These are phyloP conservation scores for Solanum acaule DNA, from an alignment of 257 asterid species.

Conservation along the genomic window DNA sequence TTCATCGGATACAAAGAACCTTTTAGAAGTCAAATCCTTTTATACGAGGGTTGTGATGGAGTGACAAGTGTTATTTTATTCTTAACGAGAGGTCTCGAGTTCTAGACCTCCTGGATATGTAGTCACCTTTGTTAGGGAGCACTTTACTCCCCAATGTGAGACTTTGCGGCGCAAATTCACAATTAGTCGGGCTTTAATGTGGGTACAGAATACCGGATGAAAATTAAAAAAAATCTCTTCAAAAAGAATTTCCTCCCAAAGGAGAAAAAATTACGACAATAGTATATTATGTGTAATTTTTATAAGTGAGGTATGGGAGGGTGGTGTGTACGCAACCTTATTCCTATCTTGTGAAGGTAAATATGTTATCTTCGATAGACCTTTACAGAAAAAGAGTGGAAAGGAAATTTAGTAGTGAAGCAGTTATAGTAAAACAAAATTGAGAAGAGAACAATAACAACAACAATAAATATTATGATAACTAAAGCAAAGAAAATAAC, in stretches of 20 bases:
- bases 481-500: neutral
- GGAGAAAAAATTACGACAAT: neutral
- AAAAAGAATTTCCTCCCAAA: neutral
- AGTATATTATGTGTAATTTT: neutral
- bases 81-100: no score
- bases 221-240: neutral
- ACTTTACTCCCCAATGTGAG: neutral
- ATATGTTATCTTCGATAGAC: neutral
- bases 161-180: fast-evolving
- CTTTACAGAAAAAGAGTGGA: neutral
- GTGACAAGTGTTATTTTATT: no score
- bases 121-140: no score
- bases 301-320: fast-evolving
- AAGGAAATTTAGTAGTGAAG: neutral
- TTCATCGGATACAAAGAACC: neutral
- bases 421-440: neutral
- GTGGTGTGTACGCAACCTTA: neutral
- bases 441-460: neutral
- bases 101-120: fast-evolving
- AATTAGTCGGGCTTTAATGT: fast-evolving
- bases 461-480: neutral
- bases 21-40: neutral
- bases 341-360: neutral
- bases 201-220: fast-evolving
- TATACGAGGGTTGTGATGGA: no score